phyloP scores from a whole-genome alignment of 2,329 filamentous ascomycete species.

The Pyrenophora seminiperda region DNA sequence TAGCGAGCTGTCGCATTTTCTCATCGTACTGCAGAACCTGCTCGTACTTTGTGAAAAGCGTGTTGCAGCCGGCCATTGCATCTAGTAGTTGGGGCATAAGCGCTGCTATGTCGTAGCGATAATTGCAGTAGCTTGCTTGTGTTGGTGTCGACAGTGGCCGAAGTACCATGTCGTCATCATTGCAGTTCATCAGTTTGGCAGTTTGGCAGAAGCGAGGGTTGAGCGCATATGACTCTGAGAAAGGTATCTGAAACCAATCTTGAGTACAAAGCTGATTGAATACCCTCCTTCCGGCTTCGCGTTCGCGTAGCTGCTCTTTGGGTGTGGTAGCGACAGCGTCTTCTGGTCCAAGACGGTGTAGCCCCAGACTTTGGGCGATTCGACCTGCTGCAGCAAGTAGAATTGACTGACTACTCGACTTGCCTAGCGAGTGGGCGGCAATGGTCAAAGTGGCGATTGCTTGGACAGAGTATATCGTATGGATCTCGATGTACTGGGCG shows the following conservation, averaged over 20 bases:
- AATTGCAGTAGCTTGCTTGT: constrained; percentile 42
- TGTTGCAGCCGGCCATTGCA: constrained; percentile 42
- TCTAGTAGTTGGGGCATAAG: constrained; percentile 49
- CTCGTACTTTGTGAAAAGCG: constrained; percentile 50
- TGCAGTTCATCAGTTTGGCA: constrained; percentile 40
- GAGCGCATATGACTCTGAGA: constrained; percentile 48
- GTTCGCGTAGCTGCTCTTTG: constrained; percentile 19
- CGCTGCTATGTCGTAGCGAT: constrained; percentile 46
- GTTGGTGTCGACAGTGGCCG: constrained; percentile 31
- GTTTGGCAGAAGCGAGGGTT: constrained; percentile 39
- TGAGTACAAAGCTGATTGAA: constrained; percentile 50
- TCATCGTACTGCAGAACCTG: constrained; percentile 48
- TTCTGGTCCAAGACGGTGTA: constrained; percentile 48
- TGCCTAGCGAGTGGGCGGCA: constrained; percentile 54
- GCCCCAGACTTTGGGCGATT: constrained; percentile 54
- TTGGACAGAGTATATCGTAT: constrained; percentile 52
- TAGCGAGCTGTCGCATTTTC: constrained; percentile 46
- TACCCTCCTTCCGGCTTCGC: constrained; percentile 43
- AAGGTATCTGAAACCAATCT: constrained; percentile 51
- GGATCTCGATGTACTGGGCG: constrained; percentile 49
- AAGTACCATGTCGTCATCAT: constrained; percentile 35
- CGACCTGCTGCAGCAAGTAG: constrained; percentile 53
- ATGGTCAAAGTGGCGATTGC: constrained; percentile 54
- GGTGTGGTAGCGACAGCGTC: not conserved
- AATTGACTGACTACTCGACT: constrained; percentile 53